These are phyloP conservation scores for Tirmania nivea DNA, from an alignment of 495 filamentous ascomycete species.

Conservation along the genomic window DNA sequence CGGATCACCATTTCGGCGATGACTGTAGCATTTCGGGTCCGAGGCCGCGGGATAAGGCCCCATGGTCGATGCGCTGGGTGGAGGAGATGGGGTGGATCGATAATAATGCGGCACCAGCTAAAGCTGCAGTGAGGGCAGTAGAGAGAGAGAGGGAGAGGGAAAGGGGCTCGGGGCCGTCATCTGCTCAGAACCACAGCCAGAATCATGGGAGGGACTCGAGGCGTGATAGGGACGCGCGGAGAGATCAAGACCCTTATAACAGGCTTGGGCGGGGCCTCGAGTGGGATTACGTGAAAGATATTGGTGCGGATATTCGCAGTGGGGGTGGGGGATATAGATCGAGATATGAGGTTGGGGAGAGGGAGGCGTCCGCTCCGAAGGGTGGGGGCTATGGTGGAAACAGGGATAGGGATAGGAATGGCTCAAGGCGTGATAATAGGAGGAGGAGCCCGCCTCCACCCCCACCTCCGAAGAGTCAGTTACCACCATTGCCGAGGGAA, in stretches of 20 bases:
- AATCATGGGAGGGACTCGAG: neutral
- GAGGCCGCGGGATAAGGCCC: conserved; percentile 8
- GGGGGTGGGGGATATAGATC: neutral
- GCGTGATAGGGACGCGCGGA: no score
- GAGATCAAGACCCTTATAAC: no score
- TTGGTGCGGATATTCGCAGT: neutral
- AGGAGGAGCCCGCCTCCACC: neutral
- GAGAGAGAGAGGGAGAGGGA: neutral
- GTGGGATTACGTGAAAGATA: neutral
- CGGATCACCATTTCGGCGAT: conserved; percentile 14
- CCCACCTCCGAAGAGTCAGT: neutral
- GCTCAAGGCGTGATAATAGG: no score
- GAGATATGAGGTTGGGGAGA: neutral
- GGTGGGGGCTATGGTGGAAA: no score
- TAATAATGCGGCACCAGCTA: neutral
- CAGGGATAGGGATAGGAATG: no score
- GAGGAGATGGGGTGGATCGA: neutral
- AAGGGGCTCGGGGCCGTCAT: neutral
- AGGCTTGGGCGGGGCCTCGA: no score
- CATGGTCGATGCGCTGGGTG: neutral
- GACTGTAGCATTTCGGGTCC: conserved; percentile 14
- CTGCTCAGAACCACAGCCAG: neutral
- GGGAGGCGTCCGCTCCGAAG: no score
- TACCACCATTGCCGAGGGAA: neutral
- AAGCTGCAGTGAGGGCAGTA: no score